phyloP scores from a whole-genome alignment of 305 asterid genomes.

The Solanum hybrid region DNA sequence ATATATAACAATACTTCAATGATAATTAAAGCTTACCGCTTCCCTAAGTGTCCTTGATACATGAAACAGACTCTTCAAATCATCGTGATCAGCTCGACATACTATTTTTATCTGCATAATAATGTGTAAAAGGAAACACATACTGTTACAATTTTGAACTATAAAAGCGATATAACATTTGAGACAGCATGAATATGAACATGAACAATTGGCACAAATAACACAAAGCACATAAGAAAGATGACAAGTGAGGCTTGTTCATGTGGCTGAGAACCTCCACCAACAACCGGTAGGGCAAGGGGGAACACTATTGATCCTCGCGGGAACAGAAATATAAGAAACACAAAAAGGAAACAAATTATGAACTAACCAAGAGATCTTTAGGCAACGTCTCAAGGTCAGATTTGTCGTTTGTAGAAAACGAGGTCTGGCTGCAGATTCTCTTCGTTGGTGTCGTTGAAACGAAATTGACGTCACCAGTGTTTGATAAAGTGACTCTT shows the following conservation, averaged over 20 bases:
- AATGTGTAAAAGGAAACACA: background rate
- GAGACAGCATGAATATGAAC: background rate
- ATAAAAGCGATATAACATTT: background rate
- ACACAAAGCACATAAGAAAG: background rate
- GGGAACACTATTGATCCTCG: background rate
- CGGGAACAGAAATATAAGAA: background rate
- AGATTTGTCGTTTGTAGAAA: constrained; percentile 21
- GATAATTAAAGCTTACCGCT: constrained; percentile 34
- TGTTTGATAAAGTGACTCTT: constrained; percentile 31
- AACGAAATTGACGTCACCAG: constrained; percentile 6
- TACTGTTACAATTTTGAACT: background rate
- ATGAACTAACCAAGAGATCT: constrained; percentile 50
- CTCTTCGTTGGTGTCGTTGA: constrained; percentile 26
- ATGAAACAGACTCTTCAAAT: constrained; percentile 25
- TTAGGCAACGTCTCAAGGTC: constrained; percentile 48
- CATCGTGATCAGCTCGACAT: constrained; percentile 37
- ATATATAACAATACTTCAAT: background rate
- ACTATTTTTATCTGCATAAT: constrained; percentile 24
- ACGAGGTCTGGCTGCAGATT: constrained; percentile 24
- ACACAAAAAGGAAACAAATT: background rate
- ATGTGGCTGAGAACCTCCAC: background rate
- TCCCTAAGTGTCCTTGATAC: constrained; percentile 55
- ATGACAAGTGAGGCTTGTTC: background rate
- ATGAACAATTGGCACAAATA: background rate
- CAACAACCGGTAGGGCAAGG: background rate